Conservation (phyloP, 768 basidiomycete species). For the Pilatotrama ljubarskyi region DNA sequence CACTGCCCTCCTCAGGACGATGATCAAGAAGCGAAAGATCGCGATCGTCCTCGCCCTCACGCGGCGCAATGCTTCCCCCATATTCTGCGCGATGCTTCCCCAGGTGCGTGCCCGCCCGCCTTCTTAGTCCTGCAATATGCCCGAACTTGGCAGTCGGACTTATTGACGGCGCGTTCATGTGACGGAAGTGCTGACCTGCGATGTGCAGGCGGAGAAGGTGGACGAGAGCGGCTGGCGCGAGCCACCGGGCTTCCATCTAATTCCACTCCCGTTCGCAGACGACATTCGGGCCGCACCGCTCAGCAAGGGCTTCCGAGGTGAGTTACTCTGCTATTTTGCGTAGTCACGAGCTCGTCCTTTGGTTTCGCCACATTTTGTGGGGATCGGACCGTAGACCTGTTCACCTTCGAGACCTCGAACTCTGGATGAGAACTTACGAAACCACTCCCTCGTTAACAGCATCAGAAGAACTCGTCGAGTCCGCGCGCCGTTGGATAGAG, state of each 20-base stretch:
- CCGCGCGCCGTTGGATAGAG: constrained; percentile 72
- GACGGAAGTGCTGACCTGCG: constrained; percentile 5
- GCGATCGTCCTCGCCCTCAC: constrained; percentile 73
- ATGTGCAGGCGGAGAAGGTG: constrained; percentile 60
- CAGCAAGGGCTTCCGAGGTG: constrained; percentile 64
- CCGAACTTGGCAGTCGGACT: neutral
- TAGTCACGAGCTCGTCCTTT: constrained; percentile 14
- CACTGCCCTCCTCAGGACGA: constrained; percentile 79
- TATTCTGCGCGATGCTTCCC: constrained; percentile 83
- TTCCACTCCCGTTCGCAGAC: constrained; percentile 92
- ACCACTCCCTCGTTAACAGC: constrained; percentile 47
- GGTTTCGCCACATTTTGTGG: neutral
- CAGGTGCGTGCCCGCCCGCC: constrained; percentile 51
- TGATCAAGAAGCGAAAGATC: constrained; percentile 79
- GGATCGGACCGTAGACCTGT: constrained; percentile 5
- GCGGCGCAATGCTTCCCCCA: constrained; percentile 70
- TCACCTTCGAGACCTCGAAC: neutral
- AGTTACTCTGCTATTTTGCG: constrained; percentile 2
- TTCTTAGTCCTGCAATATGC: constrained; percentile 13
- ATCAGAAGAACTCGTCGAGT: constrained; percentile 61
- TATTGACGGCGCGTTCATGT: constrained; percentile 1
- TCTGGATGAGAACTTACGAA: neutral
- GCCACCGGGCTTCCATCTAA: constrained; percentile 90
- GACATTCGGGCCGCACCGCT: constrained; percentile 84
- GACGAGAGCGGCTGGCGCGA: constrained; percentile 76